Conservation (phyloP, 352 stramenopile species). For the Pythium aquatile region DNA sequence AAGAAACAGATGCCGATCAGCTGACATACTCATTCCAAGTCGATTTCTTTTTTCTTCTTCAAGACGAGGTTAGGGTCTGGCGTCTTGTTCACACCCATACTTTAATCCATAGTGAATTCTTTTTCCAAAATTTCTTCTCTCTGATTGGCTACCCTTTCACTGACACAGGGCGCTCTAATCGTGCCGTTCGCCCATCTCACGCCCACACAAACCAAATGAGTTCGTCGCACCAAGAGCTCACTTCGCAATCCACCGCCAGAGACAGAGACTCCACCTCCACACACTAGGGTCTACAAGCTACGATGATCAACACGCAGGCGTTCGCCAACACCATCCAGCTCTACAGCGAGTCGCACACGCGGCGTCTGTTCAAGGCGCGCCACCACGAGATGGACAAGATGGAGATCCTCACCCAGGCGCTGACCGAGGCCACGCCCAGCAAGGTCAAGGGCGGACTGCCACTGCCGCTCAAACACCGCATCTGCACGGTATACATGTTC, state of each 20-base stretch:
- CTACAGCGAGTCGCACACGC: conserved; percentile 30
- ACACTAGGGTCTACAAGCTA: not conserved
- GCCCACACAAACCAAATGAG: not conserved
- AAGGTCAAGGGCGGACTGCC: conserved; percentile 29
- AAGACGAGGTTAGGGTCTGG: conserved; percentile 14
- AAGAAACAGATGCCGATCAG: not conserved
- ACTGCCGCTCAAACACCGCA: conserved; percentile 3
- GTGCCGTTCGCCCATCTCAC: conserved; percentile 11
- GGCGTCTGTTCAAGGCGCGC: conserved; percentile 57
- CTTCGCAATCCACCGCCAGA: conserved; percentile 3
- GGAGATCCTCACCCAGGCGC: conserved; percentile 37
- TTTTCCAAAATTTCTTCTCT: conserved; percentile 7
- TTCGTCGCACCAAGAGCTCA: not conserved
- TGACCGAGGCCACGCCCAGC: conserved; percentile 1
- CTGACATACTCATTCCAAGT: conserved; percentile 19
- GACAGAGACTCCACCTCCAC: not conserved
- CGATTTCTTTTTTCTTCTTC: conserved; percentile 27
- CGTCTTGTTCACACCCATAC: not conserved
- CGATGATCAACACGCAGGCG: conserved; percentile 22
- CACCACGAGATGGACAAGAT: conserved; percentile 50
- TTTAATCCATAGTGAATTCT: conserved; percentile 27
- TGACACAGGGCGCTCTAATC: conserved; percentile 10
- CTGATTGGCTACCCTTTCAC: conserved; percentile 11
- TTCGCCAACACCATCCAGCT: conserved; percentile 29
- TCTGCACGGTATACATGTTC: conserved; percentile 59